Base-by-base conservation (phyloP, 1,284 basidiomycete genomes). In the Mrakiaceae sp. region DNA sequence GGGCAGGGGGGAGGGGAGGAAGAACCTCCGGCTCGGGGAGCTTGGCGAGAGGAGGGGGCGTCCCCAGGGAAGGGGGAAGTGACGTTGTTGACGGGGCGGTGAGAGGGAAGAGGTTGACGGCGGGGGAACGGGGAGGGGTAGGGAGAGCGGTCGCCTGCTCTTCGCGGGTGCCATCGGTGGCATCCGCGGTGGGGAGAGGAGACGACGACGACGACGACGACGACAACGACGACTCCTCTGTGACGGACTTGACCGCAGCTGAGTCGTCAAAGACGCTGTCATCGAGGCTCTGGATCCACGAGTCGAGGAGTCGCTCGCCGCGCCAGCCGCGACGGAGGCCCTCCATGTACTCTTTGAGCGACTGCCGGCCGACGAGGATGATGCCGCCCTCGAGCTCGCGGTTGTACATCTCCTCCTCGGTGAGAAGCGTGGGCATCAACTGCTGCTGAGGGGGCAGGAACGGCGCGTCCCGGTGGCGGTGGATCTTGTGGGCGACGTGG, bases 341-440 rank as follows among this genome's bases (percentile, higher is more conserved):
- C 67, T 85, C 82, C 80, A 96, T 84, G 76, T 90, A 98, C 78
- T 98, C 95, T 77, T 98, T 98, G 75, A 94, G 82, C 1, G 91
- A 88, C 48, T 89, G 86, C 64, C 95, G 83, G 6, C 96, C 96
- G n/a, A 98, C 77, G 63, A 98, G 79, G 63, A 98, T 80, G 53
- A 86, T 81, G 0, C 92, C 94, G 4, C 92, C 92, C 42, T 87
- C 84, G 10, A 91, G 78, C 70, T 87, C 86, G 48, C 83, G 81
- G 67, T 82, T 76, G 7, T 81, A 81, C 64, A 79, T 78, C 71
- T 84, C 80, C 46, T 83, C 71, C 1, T 81, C 82, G 27, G 84
- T 79, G 47, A 81, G 80, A 2, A 86, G 76, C 62, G 70, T 71
- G 16, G 79, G 74, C 69, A 84, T 79, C 14, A 75, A 75, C 0